Percentiles rank a stretch among this genome's conserved stretches.
Evolutionary conservation across 768 basidiomycete genomes (phyloP).

Genomic region (Hydnum rufescens): DNA sequence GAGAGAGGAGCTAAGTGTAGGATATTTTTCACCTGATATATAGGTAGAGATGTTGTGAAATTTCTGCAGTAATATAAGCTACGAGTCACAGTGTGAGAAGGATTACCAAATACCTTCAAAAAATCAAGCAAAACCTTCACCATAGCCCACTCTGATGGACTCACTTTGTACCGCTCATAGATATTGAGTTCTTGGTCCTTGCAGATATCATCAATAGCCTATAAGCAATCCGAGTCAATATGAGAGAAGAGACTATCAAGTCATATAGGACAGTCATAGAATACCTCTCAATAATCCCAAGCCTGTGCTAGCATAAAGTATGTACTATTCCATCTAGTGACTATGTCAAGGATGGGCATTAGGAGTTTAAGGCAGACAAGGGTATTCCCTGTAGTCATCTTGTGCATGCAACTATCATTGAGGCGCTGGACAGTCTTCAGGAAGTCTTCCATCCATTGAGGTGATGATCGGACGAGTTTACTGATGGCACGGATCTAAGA

Average conservation of each 20-base stretch:
- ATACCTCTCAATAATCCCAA: not conserved
- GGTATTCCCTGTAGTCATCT: not conserved
- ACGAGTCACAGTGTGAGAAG: not conserved
- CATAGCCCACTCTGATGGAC: not conserved
- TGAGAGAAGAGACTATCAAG: not conserved
- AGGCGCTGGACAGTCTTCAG: not conserved
- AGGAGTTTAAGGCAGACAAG: not conserved
- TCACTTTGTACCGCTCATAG: not conserved
- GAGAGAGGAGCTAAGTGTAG: slow-evolving; percentile 1
- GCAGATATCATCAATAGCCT: not conserved
- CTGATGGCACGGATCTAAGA: not conserved
- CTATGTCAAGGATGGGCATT: not conserved
- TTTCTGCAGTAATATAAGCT: not conserved
- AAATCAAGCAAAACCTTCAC: not conserved
- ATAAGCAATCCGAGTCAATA: not conserved
- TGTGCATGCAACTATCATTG: not conserved
- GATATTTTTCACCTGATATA: not conserved
- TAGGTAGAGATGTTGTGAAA: not conserved
- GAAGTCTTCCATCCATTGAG: not conserved
- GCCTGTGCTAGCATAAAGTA: not conserved
- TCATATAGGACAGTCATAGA: not conserved
- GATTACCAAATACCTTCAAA: not conserved
- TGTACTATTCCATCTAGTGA: not conserved
- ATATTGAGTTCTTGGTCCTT: not conserved
- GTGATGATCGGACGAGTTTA: not conserved